phyloP scores from a whole-genome alignment of 192 early-diverging fungal species.

The Backusella sp. region DNA sequence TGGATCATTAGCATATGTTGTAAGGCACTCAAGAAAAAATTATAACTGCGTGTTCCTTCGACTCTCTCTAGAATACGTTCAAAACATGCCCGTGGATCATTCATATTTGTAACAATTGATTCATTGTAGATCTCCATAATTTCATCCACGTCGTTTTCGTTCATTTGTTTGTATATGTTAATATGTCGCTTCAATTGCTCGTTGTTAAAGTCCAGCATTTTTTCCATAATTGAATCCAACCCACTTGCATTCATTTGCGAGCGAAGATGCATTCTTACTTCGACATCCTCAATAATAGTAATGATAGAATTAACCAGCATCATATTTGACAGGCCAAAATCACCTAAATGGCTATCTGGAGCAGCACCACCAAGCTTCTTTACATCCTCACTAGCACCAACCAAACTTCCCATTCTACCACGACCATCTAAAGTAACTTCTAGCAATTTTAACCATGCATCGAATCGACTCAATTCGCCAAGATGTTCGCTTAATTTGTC shows the following conservation, averaged over 20 bases:
- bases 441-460: slow-evolving; percentile 76
- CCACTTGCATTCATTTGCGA: slow-evolving; percentile 73
- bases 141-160: slow-evolving; percentile 51
- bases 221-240: slow-evolving; percentile 62
- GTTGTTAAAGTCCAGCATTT: slow-evolving; percentile 53
- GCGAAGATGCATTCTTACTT: slow-evolving; percentile 69
- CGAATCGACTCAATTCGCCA: slow-evolving; percentile 62
- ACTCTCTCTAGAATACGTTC: slow-evolving; percentile 65
- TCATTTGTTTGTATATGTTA: slow-evolving; percentile 31
- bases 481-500: slow-evolving; percentile 72
- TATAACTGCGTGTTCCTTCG: slow-evolving; percentile 68
- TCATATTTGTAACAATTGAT: slow-evolving; percentile 72
- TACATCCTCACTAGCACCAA: slow-evolving; percentile 72
- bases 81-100: slow-evolving; percentile 76
- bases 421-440: slow-evolving; percentile 78
- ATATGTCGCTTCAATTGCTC: slow-evolving; percentile 42
- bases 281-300: slow-evolving; percentile 71
- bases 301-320: slow-evolving; percentile 76
- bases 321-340: slow-evolving; percentile 74
- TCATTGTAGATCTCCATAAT: slow-evolving; percentile 62
- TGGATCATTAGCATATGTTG: slow-evolving; percentile 75
- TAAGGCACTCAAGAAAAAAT: slow-evolving; percentile 71
- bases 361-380: slow-evolving; percentile 54
- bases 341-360: slow-evolving; percentile 70
- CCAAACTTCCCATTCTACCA: slow-evolving; percentile 75